Evolutionary conservation across 257 asterid species (phyloP), one percentile per base, ranked within the genome.

Genomic region (Lantana camara): DNA sequence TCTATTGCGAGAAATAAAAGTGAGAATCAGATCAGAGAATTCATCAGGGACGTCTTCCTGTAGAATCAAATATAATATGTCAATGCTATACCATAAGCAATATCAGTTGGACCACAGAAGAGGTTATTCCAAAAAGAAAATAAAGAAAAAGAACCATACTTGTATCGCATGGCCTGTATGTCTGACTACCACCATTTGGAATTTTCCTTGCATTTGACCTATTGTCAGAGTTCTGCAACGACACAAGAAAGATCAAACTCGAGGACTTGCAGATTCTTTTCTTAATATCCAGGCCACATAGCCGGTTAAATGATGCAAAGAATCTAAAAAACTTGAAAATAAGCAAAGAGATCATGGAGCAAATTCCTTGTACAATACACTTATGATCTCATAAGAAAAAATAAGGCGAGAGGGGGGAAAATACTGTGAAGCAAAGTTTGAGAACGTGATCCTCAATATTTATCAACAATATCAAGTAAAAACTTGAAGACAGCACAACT

Each of bases 191-290:
- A 90, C 94, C 99, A 89, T 90, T 81, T 90, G 99, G 71, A 87
- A 93, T 79, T 90, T 93, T 11, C 99, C 99, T 87, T 90, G 97
- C 96, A 90, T 85, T 79, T 90, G 96, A 71, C 99, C 97, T 30
- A 93, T 93, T 16, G 95, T 93, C 63, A 93, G 96, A 71, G 97
- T 66, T 84, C 99, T 94, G 88, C 48, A 17, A 70, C 60, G 58
- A 60, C 9, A 49, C 40, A 70, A 52, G 29, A 40, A 35, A 42
- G 32, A 65, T 40, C 60, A 68, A 32, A 22, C 12, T 22, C 41
- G 67, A 32, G 40, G 24, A 69, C 48, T 17, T 13, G n/a, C n/a
- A 41, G n/a, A 12, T 44, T 41, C 46, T 9, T 35, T 9, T 63
- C 47, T 14, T 47, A 51, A 24, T 13, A 15, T 45, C 51, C 32